Base-by-base conservation (phyloP, 148 eudicot genomes). In the Spergularia bocconei region DNA sequence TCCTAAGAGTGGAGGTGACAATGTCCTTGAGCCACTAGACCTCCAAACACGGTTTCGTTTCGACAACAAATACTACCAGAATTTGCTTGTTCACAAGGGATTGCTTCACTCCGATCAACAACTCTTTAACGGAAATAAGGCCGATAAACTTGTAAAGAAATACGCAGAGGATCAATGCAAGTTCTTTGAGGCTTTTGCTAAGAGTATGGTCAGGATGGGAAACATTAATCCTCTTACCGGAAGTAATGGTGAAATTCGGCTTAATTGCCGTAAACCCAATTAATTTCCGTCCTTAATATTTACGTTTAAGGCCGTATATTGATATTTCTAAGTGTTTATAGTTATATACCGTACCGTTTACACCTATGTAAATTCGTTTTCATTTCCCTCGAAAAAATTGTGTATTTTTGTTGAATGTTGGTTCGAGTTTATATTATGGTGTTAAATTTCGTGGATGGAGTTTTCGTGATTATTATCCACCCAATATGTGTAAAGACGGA, bases 91-190 rank as follows among this genome's bases (percentile, higher is more conserved):
- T 57, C 74, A 85, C 50, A 83, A 82, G 73, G 98, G 98, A 0
- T 80, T 93, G 12, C 73, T 93, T 20, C 98, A 93, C 66, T 87
- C 98, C 0, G 98, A 93, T 56, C 98, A 93, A 41, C 84, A 91
- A 57, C 92, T 93, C 63, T 91, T 63, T 39, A 86, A 79, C n/a
- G 90, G 90, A 11, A 90, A 89, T 44, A 64, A 72, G 0, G 86
- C 93, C 1, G 86, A 88, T 74, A 47, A 82, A 39, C 78, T 70
- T 8, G 93, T 87, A 13, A 69, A 71, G 20, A 74, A 71, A 9
- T 93, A 89, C 41, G 78, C 83, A 1, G 16, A 64, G 0, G 54
- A 80, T n/a, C 50, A 82, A n/a, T 20, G 71, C 2, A 53, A 79
- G 0, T 89, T 91, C 78, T 78, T 73, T n/a, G 66, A 75, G 2